Base-by-base conservation (phyloP, 495 filamentous ascomycete species). In the Trypethelium eluteriae region DNA sequence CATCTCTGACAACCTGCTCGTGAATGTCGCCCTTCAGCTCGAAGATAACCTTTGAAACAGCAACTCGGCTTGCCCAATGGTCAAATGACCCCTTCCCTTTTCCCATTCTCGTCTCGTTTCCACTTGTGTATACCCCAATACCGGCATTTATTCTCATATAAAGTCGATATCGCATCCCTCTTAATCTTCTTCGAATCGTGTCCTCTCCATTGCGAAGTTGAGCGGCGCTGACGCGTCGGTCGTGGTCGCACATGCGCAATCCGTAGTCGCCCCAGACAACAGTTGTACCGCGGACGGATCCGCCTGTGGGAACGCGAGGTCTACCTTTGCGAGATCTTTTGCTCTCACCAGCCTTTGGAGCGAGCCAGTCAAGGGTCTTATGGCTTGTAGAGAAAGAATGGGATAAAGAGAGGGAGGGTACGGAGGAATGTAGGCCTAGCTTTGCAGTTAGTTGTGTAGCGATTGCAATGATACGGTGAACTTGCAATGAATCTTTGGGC, bases 31-130 rank as follows among this genome's bases (percentile, higher is more conserved):
- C 95, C 75, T 89, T 92, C 67, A 99, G 78, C 79, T 99, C 94
- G 69, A 99, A 91, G 16, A 98, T 80, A 47, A 99, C 82, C 75
- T 90, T 88, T 76, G 88, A 93, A 65, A 97, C 89, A 12, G 90
- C 86, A 67, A 96, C 85, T 72, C 93, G 86, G 16, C 88, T 82
- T 38, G 93, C 90, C 94, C 94, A 99, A 79, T 94, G 90, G 78
- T 98, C 94, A 77, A 98, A 97, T 69, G 86, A 88, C 70, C 94
- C 94, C 79, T 98, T 99, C 76, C 94, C 94, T 80, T 96, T 98
- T 78, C 94, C 95, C 94, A 99, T 99, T 82, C 95, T 88, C 70
- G 87, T 67, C 68, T 99, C 94, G 73, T 98, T 98, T 36, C 94
- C 94, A 76, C 87, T 92, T 64, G 90, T 89, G 79, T 92, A 99